Evolutionary conservation across 306 rosid species (phyloP), one percentile per base, ranked within the genome.

Genomic region (Delonix regia): DNA sequence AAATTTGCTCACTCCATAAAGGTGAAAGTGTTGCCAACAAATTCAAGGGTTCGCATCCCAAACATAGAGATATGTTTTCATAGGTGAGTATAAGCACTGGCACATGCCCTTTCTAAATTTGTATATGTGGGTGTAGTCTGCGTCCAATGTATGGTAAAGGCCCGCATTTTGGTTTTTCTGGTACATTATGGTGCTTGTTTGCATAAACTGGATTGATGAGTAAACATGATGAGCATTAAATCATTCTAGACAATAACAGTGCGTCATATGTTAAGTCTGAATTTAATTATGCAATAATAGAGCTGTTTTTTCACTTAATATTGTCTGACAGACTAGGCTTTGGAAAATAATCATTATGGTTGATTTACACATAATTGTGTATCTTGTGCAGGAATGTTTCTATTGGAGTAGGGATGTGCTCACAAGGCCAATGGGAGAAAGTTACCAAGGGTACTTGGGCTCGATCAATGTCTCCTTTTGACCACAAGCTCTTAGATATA

Each of bases 381-480:
- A 79, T 55, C 45, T 44, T 82, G n/a, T 83, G 85, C 88, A 94
- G 99, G 88, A 95, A 91, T 83, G 60, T 44, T 33, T 91, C 99
- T 68, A 85, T 88, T 66, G 89, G 83, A 59, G 73, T 73, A 2
- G 98, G 97, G 86, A 88, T 92, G 97, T 95, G 98, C 69, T 85
- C 97, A 56, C 91, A 86, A 59, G 75, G 87, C 66, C 90, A 78
- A 84, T 93, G 99, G 99, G 94, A 95, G 88, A 95, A 93, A 86
- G 94, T 83, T 85, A 34, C 73, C 72, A 91, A 86, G 82, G 93
- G 92, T 68, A 83, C 82, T 82, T 92, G 99, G 98, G 84, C 65
- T 70, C 85, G 86, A 75, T 81, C 89, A 63, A 89, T 89, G 96
- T 93, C 99, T 55, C 98, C 97, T 59, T 95, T 91, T 85, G 96